A percentile compares a stretch with the other conserved stretches of the same genome.
These are phyloP conservation scores for Streptanthus diversifolius DNA, from an alignment of 345 rosid species.

Conservation along the genomic window DNA sequence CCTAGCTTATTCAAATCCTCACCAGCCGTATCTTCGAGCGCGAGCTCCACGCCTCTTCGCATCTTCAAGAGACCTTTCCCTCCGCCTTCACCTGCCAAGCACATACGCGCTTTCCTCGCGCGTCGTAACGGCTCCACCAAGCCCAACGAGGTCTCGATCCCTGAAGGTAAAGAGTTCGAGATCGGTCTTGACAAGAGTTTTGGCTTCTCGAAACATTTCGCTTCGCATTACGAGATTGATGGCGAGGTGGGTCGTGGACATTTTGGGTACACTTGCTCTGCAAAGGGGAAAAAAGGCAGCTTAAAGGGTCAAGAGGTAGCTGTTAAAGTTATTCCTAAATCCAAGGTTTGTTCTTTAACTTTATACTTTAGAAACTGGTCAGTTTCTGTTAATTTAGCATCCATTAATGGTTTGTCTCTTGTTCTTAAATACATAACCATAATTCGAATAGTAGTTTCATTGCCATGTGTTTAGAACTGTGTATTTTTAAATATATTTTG, in stretches of 20 bases:
- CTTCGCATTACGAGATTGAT: slow-evolving; percentile 71
- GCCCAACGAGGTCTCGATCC: slow-evolving; percentile 78
- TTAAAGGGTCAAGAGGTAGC: slow-evolving; percentile 85
- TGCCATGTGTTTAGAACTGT: not conserved
- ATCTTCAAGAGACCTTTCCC: slow-evolving; percentile 96
- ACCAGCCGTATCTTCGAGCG: slow-evolving; percentile 61
- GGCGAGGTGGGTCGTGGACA: slow-evolving; percentile 95
- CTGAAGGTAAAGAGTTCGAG: slow-evolving; percentile 72
- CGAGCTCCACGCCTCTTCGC: slow-evolving; percentile 84
- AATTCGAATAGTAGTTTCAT: slow-evolving; percentile 7
- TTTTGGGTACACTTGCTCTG: slow-evolving; percentile 91
- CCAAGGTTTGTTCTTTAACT: slow-evolving; percentile 50
- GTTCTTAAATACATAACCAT: not conserved
- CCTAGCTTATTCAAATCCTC: slow-evolving; percentile 84
- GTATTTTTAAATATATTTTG: not conserved
- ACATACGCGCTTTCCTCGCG: slow-evolving; percentile 79
- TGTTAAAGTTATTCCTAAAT: slow-evolving; percentile 87
- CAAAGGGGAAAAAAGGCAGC: slow-evolving; percentile 75
- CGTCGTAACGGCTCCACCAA: slow-evolving; percentile 72
- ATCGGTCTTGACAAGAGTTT: slow-evolving; percentile 78
- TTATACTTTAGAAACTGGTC: not conserved
- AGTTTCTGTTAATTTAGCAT: not conserved
- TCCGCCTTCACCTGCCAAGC: slow-evolving; percentile 97
- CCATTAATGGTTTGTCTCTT: not conserved
- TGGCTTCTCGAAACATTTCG: slow-evolving; percentile 71